phyloP scores from a whole-genome alignment of 495 filamentous ascomycete species.

The Penicillium diatomitis region DNA sequence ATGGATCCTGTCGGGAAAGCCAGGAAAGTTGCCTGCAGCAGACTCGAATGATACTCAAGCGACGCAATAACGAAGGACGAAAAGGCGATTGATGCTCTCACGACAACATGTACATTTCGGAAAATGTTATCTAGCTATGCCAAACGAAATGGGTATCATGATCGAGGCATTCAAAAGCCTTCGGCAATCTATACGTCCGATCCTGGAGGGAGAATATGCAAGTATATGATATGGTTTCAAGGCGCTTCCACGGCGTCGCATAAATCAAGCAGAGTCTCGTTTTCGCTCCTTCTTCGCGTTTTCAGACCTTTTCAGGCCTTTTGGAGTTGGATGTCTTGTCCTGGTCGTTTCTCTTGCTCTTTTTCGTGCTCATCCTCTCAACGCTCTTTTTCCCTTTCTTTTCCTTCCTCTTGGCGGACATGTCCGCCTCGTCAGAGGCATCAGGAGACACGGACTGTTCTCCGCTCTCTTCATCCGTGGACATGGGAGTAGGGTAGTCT shows the following conservation, averaged over 20 bases:
- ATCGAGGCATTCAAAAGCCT: conserved; percentile 18
- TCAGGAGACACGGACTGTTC: conserved; percentile 3
- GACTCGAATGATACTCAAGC: too few relatives aligned
- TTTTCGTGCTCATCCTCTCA: conserved; percentile 19
- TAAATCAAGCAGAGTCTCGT: conserved; percentile 20
- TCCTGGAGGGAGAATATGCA: conserved; percentile 1
- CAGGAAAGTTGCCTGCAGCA: conserved; percentile 51
- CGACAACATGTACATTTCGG: too few relatives aligned
- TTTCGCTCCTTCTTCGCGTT: conserved; percentile 25
- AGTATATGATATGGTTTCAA: background rate
- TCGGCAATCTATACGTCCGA: conserved; percentile 9
- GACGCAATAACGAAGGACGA: too few relatives aligned
- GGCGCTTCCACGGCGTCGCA: background rate
- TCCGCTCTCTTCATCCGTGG: conserved; percentile 23
- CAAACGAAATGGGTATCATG: conserved; percentile 29
- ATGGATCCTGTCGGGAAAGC: conserved; percentile 74
- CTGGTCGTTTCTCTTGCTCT: conserved; percentile 24
- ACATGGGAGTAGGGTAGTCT: conserved; percentile 33
- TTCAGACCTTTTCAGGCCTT: conserved; percentile 24
- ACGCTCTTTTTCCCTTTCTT: conserved; percentile 12
- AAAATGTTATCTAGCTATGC: background rate
- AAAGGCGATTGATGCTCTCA: too few relatives aligned
- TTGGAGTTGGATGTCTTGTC: conserved; percentile 6
- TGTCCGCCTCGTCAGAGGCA: conserved; percentile 11
- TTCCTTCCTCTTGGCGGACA: conserved; percentile 17